Base-by-base conservation (phyloP, 192 early-diverging fungal genomes). In the Coemansia sp. region DNA sequence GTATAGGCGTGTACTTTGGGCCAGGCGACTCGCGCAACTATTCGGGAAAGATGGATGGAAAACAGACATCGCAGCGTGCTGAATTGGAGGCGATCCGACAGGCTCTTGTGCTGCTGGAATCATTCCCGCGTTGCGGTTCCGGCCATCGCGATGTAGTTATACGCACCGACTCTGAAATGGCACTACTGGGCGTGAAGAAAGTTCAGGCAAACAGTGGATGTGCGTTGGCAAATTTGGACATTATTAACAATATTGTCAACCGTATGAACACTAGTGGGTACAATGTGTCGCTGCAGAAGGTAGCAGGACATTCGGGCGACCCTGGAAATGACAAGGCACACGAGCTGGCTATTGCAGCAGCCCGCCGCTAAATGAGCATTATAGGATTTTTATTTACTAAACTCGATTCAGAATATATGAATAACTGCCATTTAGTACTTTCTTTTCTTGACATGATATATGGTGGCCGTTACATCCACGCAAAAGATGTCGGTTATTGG, bases 1-100 rank as follows among this genome's bases (percentile, higher is more conserved):
- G 46, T 2, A 20, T 60, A 10, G 59, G 44, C 3, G 59, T 60
- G n/a, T 60, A 60, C 44, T 60, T 60, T 49, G 59, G 59, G 0
- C 26, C 23, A 11, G 28, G 46, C 26, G 59, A 60, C 47, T 20
- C 3, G 23, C 59, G 59, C 26, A 60, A 60, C 22, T 34, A 34
- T 25, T 55, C 53, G 6, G 42, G 42, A 6, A 47, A 49, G 12
- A 2, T 17, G 4, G 36, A 20, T 0, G 9, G 10, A 31, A 6
- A 20, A 3, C 44, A 46, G 2, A 21, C 23, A 11, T 28, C 26
- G 2, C 20, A 22, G 17, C 25, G n/a, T 11, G 59, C 59, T 2
- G 59, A 60, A 12, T 12, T 60, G 5, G 59, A 60, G 15, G 59
- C 59, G 0, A 46, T 60, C 9, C 59, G 59, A 20, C 44, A 49